phyloP scores from a whole-genome alignment of 2,329 filamentous ascomycete genomes.

The Dactylellina haptotyla region DNA sequence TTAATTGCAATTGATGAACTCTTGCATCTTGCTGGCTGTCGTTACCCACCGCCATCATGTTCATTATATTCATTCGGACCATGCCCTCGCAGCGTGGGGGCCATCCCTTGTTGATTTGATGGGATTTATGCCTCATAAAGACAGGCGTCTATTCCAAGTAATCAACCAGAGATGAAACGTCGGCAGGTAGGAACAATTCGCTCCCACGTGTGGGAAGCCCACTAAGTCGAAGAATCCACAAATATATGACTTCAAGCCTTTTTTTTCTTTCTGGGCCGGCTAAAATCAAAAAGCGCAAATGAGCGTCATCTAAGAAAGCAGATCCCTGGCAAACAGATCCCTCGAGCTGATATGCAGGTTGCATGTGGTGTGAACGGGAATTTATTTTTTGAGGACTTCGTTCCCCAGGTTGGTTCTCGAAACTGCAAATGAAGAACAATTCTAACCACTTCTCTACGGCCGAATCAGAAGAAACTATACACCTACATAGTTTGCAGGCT shows the following conservation, averaged over 20 bases:
- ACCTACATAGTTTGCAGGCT: too few relatives aligned
- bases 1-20: background rate
- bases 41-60: constrained; percentile 1
- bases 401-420: background rate
- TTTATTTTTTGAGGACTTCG: background rate
- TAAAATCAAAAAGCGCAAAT: constrained; percentile 44
- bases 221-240: constrained; percentile 10
- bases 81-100: constrained; percentile 32
- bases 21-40: too few relatives aligned
- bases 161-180: constrained; percentile 47
- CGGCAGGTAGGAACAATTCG: constrained; percentile 19
- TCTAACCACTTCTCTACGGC: background rate
- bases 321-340: constrained; percentile 23
- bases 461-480: constrained; percentile 25
- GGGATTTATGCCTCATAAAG: constrained; percentile 44
- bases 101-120: constrained; percentile 43
- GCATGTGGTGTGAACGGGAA: constrained; percentile 1
- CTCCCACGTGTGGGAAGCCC: constrained; percentile 33
- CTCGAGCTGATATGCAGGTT: constrained; percentile 6
- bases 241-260: constrained; percentile 26
- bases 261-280: too few relatives aligned
- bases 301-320: constrained; percentile 34
- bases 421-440: constrained; percentile 12
- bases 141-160: constrained; percentile 39
- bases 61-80: background rate